Conservation (phyloP, 139 green algal species). For the Monoraphidium neglectum region DNA sequence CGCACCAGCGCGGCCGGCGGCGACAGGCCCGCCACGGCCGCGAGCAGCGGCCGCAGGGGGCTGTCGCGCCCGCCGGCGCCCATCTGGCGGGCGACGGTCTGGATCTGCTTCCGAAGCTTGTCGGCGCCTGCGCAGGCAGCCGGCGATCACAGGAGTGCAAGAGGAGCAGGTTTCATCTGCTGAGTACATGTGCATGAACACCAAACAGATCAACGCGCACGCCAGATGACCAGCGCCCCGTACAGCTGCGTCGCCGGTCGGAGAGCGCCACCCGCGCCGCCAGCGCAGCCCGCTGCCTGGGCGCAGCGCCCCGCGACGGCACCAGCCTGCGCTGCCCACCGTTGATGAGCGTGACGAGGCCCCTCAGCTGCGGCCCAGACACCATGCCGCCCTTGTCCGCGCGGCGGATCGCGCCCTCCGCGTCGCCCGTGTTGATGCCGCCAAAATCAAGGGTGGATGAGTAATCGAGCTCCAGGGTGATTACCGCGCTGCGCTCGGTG, state of each 20-base stretch:
- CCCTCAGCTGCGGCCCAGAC: slow-evolving; percentile 35
- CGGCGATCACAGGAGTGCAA: too few relatives aligned
- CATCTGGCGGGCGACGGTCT: slow-evolving; percentile 34
- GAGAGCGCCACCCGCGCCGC: too few relatives aligned
- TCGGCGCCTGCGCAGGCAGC: slow-evolving; percentile 43
- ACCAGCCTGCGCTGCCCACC: background rate
- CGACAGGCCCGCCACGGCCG: slow-evolving; percentile 8
- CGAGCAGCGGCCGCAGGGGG: slow-evolving; percentile 36
- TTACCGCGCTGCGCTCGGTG: slow-evolving; percentile 40
- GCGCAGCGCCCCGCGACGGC: too few relatives aligned
- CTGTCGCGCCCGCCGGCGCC: slow-evolving; percentile 2
- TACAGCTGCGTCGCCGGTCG: too few relatives aligned
- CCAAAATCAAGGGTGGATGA: slow-evolving; percentile 76
- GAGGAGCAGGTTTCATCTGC: too few relatives aligned
- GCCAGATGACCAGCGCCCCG: too few relatives aligned
- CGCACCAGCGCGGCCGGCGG: slow-evolving; percentile 19
- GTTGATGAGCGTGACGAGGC: slow-evolving; percentile 37
- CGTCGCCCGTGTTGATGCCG: slow-evolving; percentile 60
- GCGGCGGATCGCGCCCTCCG: slow-evolving; percentile 50
- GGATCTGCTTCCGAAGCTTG: slow-evolving; percentile 36
- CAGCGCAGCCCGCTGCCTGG: too few relatives aligned
- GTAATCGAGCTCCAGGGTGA: slow-evolving; percentile 59
- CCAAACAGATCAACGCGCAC: too few relatives aligned
- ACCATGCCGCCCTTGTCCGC: slow-evolving; percentile 69
- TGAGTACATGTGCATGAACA: too few relatives aligned